Base-by-base conservation (phyloP, 257 asterid species). In the Parsonsia alboflavescens region DNA sequence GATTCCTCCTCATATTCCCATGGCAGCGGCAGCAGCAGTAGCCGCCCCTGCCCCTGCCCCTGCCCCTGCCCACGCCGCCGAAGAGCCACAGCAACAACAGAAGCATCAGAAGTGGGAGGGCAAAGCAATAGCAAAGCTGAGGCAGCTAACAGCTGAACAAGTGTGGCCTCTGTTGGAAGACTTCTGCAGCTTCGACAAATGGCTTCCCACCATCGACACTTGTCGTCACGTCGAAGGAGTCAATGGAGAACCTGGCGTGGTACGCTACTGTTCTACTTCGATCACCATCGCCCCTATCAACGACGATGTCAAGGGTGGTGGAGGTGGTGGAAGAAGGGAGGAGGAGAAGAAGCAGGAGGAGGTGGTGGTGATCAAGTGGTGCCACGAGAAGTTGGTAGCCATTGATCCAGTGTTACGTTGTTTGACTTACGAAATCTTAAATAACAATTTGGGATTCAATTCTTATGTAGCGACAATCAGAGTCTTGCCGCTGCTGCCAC, bases 81-180 rank as follows among this genome's bases (percentile, higher is more conserved):
- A 33, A 42, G 46, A 42, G 9, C 7, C 2, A 42, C 9, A 67
- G 26, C 69, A 62, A 65, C 52, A 58, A 5, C 72, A 76, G 52
- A 62, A 68, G 30, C 69, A 69, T 12, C 79, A 41, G 39, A 83
- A 85, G 78, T 92, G 97, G 97, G 85, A 85, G 80, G 96, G 96
- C 80, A 88, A 84, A 79, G 77, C 81, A 41, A 80, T 76, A 0
- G 85, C 83, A 17, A 84, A 81, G 24, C 88, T 90, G 3, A 72
- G 70, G 48, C 77, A 75, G 48, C 4, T 81, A 68, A 85, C 80
- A 45, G 76, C 83, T 33, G 80, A 82, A 8, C 76, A 79, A 63
- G 95, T 84, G 76, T 92, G 95, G 96, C 78, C 89, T 19, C 80
- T 88, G 73, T 76, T 92, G 42, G 86, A 84, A 64, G 97, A 90